Evolutionary conservation across 2,329 filamentous ascomycete species (phyloP).

Genomic region (Paraphoma chrysanthemicola): DNA sequence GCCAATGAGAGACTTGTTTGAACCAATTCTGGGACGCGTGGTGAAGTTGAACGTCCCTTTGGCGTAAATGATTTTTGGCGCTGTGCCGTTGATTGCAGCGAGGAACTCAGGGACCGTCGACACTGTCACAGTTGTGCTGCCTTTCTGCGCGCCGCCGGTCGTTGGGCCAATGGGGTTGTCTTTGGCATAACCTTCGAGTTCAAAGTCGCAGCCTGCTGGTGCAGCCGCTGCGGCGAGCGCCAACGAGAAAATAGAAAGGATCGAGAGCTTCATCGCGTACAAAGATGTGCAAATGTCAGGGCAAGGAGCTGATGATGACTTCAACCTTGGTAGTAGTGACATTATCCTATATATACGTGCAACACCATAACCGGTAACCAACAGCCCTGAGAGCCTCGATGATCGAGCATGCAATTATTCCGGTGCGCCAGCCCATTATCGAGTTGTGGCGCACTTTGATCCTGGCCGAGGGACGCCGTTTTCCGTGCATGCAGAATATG

Average conservation of each 20-base stretch:
- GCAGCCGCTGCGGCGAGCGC: constrained; percentile 22
- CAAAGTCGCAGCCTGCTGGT: constrained; percentile 30
- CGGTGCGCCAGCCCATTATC: constrained; percentile 8
- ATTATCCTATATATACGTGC: constrained; percentile 13
- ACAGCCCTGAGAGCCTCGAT: too few relatives aligned
- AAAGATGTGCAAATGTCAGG: constrained; percentile 1
- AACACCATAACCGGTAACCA: background rate
- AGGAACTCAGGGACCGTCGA: constrained; percentile 32
- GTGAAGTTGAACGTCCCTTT: constrained; percentile 53
- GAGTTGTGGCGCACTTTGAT: constrained; percentile 6
- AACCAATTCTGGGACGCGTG: constrained; percentile 53
- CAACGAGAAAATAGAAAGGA: constrained; percentile 24
- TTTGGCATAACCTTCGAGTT: constrained; percentile 41
- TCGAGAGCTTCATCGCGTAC: constrained; percentile 35
- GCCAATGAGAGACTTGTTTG: constrained; percentile 52
- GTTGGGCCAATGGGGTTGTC: constrained; percentile 44
- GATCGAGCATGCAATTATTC: constrained; percentile 16
- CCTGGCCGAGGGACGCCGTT: constrained; percentile 4
- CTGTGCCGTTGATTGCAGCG: constrained; percentile 32
- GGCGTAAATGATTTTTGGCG: constrained; percentile 51
- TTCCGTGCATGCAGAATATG: constrained; percentile 2
- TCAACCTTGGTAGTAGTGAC: background rate
- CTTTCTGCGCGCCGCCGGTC: constrained; percentile 38
- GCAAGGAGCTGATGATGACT: constrained; percentile 1
- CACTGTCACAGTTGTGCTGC: constrained; percentile 38